Conservation (phyloP, 106 monocot genomes). For the Phalaenopsis aphrodite region DNA sequence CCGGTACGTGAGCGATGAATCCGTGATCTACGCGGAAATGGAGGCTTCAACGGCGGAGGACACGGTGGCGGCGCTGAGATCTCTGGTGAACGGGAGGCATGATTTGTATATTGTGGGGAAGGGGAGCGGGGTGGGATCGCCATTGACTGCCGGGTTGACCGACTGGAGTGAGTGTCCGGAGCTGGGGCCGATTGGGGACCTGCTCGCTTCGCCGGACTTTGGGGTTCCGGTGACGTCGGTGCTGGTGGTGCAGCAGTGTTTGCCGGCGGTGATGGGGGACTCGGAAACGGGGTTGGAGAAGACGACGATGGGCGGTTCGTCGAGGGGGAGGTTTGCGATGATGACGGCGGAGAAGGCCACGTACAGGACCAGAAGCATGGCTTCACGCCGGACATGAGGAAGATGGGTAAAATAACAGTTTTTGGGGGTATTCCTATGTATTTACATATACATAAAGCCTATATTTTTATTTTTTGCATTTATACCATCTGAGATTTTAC, state of each 20-base stretch:
- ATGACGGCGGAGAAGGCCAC: not conserved
- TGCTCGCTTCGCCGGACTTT: slow-evolving; percentile 45
- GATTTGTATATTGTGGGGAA: slow-evolving; percentile 39
- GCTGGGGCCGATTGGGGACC: slow-evolving; percentile 50
- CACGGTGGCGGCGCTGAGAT: slow-evolving; percentile 25
- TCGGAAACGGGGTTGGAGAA: not conserved
- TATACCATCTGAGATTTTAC: no score
- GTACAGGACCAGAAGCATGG: not conserved
- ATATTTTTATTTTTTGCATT: no score
- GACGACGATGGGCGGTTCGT: not conserved
- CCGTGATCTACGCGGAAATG: slow-evolving; percentile 23
- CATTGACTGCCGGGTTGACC: slow-evolving; percentile 27
- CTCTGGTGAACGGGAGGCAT: slow-evolving; percentile 4
- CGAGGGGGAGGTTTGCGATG: slow-evolving; percentile 3
- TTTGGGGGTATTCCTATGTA: not conserved
- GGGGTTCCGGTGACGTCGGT: slow-evolving; percentile 29
- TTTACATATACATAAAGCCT: no score
- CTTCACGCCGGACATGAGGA: not conserved
- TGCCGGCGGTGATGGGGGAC: not conserved
- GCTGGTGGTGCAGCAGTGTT: slow-evolving; percentile 36
- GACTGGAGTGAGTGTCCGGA: slow-evolving; percentile 60
- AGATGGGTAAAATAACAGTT: not conserved
- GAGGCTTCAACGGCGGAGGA: slow-evolving; percentile 31
- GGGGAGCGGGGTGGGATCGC: slow-evolving; percentile 8
- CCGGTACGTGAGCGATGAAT: slow-evolving; percentile 11